Evolutionary conservation across 2,329 filamentous ascomycete genomes (phyloP).

Genomic region (Fusarium goolgardi): DNA sequence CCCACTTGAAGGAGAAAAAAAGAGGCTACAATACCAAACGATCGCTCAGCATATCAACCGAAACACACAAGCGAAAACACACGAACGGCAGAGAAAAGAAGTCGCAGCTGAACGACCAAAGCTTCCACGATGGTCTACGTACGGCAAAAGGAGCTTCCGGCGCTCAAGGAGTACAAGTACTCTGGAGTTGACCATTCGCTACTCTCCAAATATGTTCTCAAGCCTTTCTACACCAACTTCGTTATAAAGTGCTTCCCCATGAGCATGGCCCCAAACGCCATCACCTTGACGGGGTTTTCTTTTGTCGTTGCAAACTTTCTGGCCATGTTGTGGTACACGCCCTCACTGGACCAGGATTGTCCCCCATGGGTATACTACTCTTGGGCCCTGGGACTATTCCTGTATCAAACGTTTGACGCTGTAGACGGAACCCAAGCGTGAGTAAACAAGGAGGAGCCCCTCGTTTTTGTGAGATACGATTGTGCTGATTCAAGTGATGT

Average conservation of each 20-base stretch:
- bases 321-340: constrained; percentile 95
- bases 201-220: constrained; percentile 90
- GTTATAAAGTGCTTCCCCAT: constrained; percentile 96
- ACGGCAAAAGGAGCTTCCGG: constrained; percentile 87
- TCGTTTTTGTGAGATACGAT: neutral
- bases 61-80: constrained; percentile 4
- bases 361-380: constrained; percentile 94
- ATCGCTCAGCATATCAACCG: constrained; percentile 17
- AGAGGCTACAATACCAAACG: constrained; percentile 31
- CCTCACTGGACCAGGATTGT: constrained; percentile 92
- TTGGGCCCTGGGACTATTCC: constrained; percentile 89
- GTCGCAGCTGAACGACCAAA: constrained; percentile 6
- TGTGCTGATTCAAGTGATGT: constrained; percentile 50
- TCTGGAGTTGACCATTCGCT: constrained; percentile 90
- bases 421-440: constrained; percentile 95
- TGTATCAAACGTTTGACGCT: constrained; percentile 99
- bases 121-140: constrained; percentile 85
- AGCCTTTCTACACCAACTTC: constrained; percentile 96
- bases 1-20: constrained; percentile 36
- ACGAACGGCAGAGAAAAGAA: constrained; percentile 1
- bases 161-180: constrained; percentile 96
- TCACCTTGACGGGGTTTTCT: constrained; percentile 89
- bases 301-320: constrained; percentile 92
- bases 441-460: constrained; percentile 53
- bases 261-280: constrained; percentile 90